phyloP scores from a whole-genome alignment of 2,329 filamentous ascomycete genomes.

The Whalleya microplaca region DNA sequence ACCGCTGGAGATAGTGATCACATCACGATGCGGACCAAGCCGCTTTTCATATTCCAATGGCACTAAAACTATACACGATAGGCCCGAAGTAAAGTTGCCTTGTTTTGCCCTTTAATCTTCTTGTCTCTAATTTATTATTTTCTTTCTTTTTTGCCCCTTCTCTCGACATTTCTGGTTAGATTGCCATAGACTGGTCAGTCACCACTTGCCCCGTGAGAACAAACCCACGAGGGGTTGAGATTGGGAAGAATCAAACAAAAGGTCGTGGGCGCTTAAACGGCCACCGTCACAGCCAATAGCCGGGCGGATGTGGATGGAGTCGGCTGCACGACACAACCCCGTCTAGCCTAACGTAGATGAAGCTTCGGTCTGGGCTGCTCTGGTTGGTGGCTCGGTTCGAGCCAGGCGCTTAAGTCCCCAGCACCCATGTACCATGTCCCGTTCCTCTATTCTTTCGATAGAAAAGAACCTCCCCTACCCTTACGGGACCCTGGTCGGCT shows the following conservation, averaged over 20 bases:
- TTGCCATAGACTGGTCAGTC: background rate
- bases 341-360: background rate
- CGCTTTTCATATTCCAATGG: background rate
- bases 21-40: background rate
- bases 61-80: background rate
- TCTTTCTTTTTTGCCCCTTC: no score
- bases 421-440: background rate
- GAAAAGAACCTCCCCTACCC: constrained; percentile 4
- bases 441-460: background rate
- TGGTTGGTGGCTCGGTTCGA: constrained; percentile 6
- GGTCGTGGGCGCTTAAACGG: constrained; percentile 33
- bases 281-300: constrained; percentile 17
- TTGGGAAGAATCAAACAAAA: constrained; percentile 23
- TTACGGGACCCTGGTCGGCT: background rate
- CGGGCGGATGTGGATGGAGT: constrained; percentile 14
- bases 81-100: no score
- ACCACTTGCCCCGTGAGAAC: background rate
- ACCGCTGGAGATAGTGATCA: background rate
- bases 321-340: constrained; percentile 29
- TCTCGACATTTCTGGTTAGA: background rate
- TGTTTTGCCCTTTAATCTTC: no score
- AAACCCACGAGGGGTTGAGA: background rate
- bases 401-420: constrained; percentile 10
- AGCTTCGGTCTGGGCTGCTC: background rate
- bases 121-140: no score